Base-by-base conservation (phyloP, 2,329 filamentous ascomycete species). In the Diaporthe capsici region DNA sequence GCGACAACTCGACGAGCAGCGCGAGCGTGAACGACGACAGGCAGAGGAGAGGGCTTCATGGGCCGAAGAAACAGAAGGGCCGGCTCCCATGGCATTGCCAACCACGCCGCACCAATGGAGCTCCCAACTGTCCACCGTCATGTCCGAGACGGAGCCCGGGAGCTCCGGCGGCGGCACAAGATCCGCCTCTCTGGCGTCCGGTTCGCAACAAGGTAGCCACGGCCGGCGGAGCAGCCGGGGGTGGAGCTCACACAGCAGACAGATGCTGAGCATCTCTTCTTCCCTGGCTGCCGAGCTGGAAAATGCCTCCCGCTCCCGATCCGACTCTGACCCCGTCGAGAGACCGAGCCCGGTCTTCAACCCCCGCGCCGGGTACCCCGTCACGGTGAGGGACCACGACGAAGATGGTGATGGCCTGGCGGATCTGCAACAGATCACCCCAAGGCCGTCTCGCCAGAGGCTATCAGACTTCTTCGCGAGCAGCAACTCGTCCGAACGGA, bases 361-460 rank as follows among this genome's bases (percentile, higher is more conserved):
- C 79, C 84, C 84, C 37, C 87, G 86, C 58, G 31, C 57, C 22
- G 57, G 57, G 10, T 76, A 51, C 15, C 70, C 58, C 31, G 73
- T 65, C 31, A 84, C 88, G 42, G 85, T 93, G 55, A 87, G 87
- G 28, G 87, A 93, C 77, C 87, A 90, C 75, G 91, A 93, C 77
- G 92, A 93, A 80, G 86, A 93, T 78, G 91, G 91, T 5, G 92
- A 93, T 79, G 90, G 90, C 2, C 85, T 93, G 34, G 89, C 90
- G 7, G 91, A 93, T 75, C 84, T 93, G 67, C 86, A 90, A 49
- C 84, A 88, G 31, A 83, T 90, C 34, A 85, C 87, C 25, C 84
- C 87, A 67, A 87, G 89, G 31, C 86, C 90, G 15, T 92, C 91
- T 0, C 86, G 90, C 55, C 86, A 85, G 12, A 87, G 87, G 37